These are phyloP conservation scores for Septoria linicola DNA, from an alignment of 2,329 filamentous ascomycete genomes.

Conservation along the genomic window DNA sequence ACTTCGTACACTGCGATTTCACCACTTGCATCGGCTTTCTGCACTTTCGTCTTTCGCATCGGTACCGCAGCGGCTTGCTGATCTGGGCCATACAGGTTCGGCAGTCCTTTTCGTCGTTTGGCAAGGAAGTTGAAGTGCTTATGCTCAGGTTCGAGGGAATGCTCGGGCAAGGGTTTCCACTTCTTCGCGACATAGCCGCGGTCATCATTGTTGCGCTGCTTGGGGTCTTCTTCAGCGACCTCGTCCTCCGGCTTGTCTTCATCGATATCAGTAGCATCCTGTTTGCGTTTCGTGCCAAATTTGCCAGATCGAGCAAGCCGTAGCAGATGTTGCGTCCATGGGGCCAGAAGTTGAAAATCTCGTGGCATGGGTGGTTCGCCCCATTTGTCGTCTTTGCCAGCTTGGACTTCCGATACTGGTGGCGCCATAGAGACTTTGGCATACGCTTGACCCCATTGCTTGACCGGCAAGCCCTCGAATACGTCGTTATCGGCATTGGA, in stretches of 20 bases:
- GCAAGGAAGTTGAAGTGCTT: slow-evolving; percentile 57
- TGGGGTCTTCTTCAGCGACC: slow-evolving; percentile 41
- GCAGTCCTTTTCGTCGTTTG: slow-evolving; percentile 59
- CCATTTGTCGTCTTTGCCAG: slow-evolving; percentile 61
- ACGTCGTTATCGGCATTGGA: slow-evolving; percentile 64
- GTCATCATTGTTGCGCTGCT: slow-evolving; percentile 31
- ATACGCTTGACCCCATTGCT: slow-evolving; percentile 74
- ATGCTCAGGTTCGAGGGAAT: slow-evolving; percentile 58
- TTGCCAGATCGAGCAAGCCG: slow-evolving; percentile 74
- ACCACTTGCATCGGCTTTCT: slow-evolving; percentile 68
- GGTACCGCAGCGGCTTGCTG: slow-evolving; percentile 36
- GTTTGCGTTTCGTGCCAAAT: slow-evolving; percentile 59
- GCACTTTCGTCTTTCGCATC: slow-evolving; percentile 78
- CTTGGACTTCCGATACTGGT: slow-evolving; percentile 30
- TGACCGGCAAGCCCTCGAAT: slow-evolving; percentile 75
- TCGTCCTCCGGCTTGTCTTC: slow-evolving; percentile 55
- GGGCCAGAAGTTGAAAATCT: slow-evolving; percentile 73
- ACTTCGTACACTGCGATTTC: slow-evolving; percentile 83
- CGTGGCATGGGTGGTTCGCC: slow-evolving; percentile 85
- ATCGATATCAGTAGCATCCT: slow-evolving; percentile 52
- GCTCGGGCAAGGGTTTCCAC: slow-evolving; percentile 57
- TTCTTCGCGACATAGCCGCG: slow-evolving; percentile 58
- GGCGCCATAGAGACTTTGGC: slow-evolving; percentile 36
- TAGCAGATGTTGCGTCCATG: slow-evolving; percentile 78
- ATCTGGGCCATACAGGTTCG: slow-evolving; percentile 49